Evolutionary conservation across 2,329 filamentous ascomycete genomes (phyloP).

Genomic region (Claviceps africana): DNA sequence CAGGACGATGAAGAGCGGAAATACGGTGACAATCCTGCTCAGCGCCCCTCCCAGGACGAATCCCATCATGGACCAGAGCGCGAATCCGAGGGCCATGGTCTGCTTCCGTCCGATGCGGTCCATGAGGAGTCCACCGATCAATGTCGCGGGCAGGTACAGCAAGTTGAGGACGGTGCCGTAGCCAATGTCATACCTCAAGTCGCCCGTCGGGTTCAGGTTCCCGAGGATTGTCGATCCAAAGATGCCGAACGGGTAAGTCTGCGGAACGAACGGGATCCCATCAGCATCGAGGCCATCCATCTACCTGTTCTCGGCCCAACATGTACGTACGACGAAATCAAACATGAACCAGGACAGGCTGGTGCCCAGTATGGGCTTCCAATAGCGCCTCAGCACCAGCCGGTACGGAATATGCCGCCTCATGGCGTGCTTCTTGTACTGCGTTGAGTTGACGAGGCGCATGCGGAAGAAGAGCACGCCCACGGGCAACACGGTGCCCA

Average conservation of each 20-base stretch:
- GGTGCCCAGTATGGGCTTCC: slow-evolving; percentile 38
- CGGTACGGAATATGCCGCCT: slow-evolving; percentile 13
- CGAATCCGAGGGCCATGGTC: slow-evolving; percentile 13
- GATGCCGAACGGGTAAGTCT: slow-evolving; percentile 14
- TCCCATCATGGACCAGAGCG: slow-evolving; percentile 23
- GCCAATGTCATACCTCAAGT: slow-evolving; percentile 11
- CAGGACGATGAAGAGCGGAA: slow-evolving; percentile 37
- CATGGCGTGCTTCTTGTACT: slow-evolving; percentile 15
- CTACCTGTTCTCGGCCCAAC: too few species aligned
- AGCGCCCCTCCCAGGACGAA: slow-evolving; percentile 36
- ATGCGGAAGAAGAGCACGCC: slow-evolving; percentile 41
- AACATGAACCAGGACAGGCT: slow-evolving; percentile 36
- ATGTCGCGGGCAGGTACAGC: slow-evolving; percentile 9
- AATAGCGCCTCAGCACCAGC: slow-evolving; percentile 14
- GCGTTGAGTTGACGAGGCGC: slow-evolving; percentile 35
- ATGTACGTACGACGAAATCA: slow-evolving; percentile 11
- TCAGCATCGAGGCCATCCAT: not conserved
- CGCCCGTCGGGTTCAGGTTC: slow-evolving; percentile 10
- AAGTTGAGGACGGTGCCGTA: slow-evolving; percentile 12
- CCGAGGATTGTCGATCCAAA: slow-evolving; percentile 13
- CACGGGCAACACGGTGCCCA: slow-evolving; percentile 23
- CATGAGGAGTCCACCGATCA: slow-evolving; percentile 25
- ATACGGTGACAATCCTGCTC: slow-evolving; percentile 27
- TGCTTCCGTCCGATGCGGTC: slow-evolving; percentile 24
- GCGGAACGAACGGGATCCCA: not conserved